A percentile compares a stretch with the other conserved stretches of the same genome.
phyloP scores from a whole-genome alignment of 129 eudicot genomes.

The Centrapalus pauciflorus region DNA sequence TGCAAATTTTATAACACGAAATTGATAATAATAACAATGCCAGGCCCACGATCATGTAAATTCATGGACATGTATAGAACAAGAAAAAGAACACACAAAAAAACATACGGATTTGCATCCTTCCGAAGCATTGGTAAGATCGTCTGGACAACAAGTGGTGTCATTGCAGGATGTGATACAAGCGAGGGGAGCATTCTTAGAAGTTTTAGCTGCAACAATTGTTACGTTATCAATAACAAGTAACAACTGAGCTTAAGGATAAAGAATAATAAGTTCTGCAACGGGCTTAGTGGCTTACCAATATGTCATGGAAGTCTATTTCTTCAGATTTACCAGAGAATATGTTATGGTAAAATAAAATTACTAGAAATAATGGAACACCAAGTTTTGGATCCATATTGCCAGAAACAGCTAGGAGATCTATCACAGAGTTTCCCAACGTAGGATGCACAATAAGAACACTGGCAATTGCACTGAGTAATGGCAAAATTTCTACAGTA shows the following conservation, averaged over 20 bases:
- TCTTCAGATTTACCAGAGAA: constrained; percentile 36
- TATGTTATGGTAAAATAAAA: constrained; percentile 64
- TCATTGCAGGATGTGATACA: constrained; percentile 83
- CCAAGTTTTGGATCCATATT: constrained; percentile 69
- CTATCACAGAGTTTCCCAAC: constrained; percentile 50
- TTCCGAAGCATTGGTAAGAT: constrained; percentile 87
- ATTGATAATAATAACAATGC: neutral
- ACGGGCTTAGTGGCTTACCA: constrained; percentile 46
- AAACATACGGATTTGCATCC: constrained; percentile 70
- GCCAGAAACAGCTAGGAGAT: constrained; percentile 63
- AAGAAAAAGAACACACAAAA: constrained; percentile 6
- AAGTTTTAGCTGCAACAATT: constrained; percentile 69
- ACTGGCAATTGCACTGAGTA: constrained; percentile 63
- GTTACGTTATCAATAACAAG: neutral
- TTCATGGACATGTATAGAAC: constrained; percentile 9
- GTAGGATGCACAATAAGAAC: constrained; percentile 63
- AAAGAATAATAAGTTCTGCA: constrained; percentile 4
- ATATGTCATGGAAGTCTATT: constrained; percentile 36
- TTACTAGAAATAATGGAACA: constrained; percentile 61
- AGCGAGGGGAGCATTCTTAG: constrained; percentile 71
- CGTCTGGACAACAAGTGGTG: constrained; percentile 78
- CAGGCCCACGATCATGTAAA: neutral
- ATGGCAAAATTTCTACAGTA: constrained; percentile 58
- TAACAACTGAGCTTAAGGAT: constrained; percentile 3
- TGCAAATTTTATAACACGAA: neutral